Percentiles rank a stretch among this genome's conserved stretches.
Evolutionary conservation across 306 rosid genomes (phyloP).

Genomic region (Fragaria iinumae): DNA sequence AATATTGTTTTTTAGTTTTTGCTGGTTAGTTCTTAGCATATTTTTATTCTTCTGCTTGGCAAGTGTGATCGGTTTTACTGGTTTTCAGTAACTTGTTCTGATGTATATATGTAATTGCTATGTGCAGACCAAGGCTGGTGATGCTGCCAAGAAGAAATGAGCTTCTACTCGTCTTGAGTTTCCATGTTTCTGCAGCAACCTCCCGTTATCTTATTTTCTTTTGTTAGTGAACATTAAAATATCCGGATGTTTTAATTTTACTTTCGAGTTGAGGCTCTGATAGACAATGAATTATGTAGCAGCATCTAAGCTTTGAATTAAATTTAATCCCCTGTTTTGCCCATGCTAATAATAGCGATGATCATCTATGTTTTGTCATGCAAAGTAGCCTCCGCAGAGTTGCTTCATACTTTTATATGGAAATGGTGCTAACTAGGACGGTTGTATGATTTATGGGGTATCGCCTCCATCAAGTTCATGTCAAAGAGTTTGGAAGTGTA

Average conservation of each 20-base stretch:
- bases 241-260: background rate
- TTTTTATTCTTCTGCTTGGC: no score
- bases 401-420: background rate
- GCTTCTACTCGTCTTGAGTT: slow-evolving; percentile 11
- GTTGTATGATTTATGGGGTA: background rate
- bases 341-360: background rate
- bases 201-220: background rate
- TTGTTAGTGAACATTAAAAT: background rate
- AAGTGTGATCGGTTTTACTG: background rate
- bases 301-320: background rate
- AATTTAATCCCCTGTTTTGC: background rate
- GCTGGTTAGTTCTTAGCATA: background rate
- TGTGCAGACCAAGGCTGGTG: slow-evolving; percentile 73
- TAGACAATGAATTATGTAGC: background rate
- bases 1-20: background rate
- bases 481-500: background rate
- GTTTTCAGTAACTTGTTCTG: background rate
- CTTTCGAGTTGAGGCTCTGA: background rate
- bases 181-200: background rate
- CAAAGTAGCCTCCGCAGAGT: background rate
- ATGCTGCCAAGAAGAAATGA: slow-evolving; percentile 84
- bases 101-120: background rate
- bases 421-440: background rate
- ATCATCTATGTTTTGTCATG: background rate
- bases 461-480: no score